phyloP scores from a whole-genome alignment of 2,329 filamentous ascomycete genomes.

The Arthrobotrys conoides region DNA sequence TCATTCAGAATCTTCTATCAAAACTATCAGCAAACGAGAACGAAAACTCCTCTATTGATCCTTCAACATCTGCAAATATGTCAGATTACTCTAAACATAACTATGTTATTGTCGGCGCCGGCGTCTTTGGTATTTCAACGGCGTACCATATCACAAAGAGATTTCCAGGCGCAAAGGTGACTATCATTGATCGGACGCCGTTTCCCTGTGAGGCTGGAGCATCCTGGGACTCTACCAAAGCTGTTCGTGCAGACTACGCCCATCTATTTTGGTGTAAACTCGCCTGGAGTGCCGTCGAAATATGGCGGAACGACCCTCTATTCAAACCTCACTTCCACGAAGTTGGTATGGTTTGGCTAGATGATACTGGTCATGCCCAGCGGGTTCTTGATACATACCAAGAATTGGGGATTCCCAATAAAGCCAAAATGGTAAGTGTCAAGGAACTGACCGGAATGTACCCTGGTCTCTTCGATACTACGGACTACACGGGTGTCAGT shows the following conservation, averaged over 20 bases:
- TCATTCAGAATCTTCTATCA: not conserved
- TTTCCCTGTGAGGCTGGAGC: constrained; percentile 73
- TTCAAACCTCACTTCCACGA: constrained; percentile 74
- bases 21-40: not conserved
- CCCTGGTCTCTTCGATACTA: constrained; percentile 74
- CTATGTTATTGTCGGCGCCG: constrained; percentile 76
- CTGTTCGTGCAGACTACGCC: constrained; percentile 78
- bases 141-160: constrained; percentile 75
- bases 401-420: constrained; percentile 68
- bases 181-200: constrained; percentile 73
- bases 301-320: constrained; percentile 74
- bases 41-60: not conserved
- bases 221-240: constrained; percentile 82
- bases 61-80: constrained; percentile 1
- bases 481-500: constrained; percentile 74
- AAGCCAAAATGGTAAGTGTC: constrained; percentile 68
- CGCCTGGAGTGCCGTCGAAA: constrained; percentile 76
- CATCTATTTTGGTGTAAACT: constrained; percentile 76
- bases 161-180: constrained; percentile 71
- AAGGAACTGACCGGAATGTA: constrained; percentile 73
- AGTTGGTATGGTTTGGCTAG: constrained; percentile 74
- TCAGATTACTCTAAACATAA: constrained; percentile 63
- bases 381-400: constrained; percentile 73
- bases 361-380: constrained; percentile 70
- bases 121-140: constrained; percentile 77